A percentile compares a stretch with the other conserved stretches of the same genome.
These are phyloP conservation scores for Sclerotiophoma versabilis DNA, from an alignment of 2,329 filamentous ascomycete genomes.

Conservation along the genomic window DNA sequence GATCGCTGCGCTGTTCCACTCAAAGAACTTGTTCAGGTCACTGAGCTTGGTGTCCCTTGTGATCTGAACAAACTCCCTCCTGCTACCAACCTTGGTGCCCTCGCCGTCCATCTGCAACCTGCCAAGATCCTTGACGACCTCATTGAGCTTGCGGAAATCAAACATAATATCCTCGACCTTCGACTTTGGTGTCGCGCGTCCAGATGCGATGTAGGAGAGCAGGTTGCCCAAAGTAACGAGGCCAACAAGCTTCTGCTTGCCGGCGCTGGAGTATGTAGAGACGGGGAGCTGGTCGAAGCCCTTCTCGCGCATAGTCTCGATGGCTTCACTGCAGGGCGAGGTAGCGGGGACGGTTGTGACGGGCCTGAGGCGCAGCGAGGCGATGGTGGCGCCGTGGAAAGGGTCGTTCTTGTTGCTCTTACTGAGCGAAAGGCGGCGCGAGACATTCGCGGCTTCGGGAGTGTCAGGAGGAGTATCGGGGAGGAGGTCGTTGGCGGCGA, in stretches of 20 bases:
- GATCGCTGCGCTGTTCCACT: slow-evolving; percentile 96
- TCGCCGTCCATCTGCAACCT: slow-evolving; percentile 47
- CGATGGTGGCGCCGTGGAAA: slow-evolving; percentile 80
- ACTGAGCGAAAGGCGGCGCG: slow-evolving; percentile 50
- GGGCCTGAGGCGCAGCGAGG: slow-evolving; percentile 86
- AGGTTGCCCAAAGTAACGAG: slow-evolving; percentile 95
- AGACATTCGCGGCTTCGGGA: slow-evolving; percentile 34
- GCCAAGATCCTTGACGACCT: slow-evolving; percentile 81
- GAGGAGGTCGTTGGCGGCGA: slow-evolving; percentile 92
- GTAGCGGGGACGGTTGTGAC: slow-evolving; percentile 81
- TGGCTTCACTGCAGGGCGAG: slow-evolving; percentile 81
- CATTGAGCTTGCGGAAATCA: slow-evolving; percentile 84
- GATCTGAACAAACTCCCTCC: slow-evolving; percentile 87
- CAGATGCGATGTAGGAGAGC: slow-evolving; percentile 85
- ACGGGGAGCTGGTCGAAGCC: slow-evolving; percentile 98
- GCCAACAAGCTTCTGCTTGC: slow-evolving; percentile 78
- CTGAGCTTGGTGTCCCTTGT: slow-evolving; percentile 86
- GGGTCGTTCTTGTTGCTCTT: slow-evolving; percentile 64
- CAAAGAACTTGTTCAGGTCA: slow-evolving; percentile 88
- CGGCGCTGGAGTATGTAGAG: slow-evolving; percentile 63
- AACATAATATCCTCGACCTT: slow-evolving; percentile 94
- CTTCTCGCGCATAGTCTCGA: slow-evolving; percentile 98
- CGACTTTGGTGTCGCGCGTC: slow-evolving; percentile 75
- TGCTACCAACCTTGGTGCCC: slow-evolving; percentile 44
- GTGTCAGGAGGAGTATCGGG: slow-evolving; percentile 61